A percentile compares a stretch with the other conserved stretches of the same genome.
Evolutionary conservation across 306 rosid genomes (phyloP).

Genomic region (Styphnolobium japonicum): DNA sequence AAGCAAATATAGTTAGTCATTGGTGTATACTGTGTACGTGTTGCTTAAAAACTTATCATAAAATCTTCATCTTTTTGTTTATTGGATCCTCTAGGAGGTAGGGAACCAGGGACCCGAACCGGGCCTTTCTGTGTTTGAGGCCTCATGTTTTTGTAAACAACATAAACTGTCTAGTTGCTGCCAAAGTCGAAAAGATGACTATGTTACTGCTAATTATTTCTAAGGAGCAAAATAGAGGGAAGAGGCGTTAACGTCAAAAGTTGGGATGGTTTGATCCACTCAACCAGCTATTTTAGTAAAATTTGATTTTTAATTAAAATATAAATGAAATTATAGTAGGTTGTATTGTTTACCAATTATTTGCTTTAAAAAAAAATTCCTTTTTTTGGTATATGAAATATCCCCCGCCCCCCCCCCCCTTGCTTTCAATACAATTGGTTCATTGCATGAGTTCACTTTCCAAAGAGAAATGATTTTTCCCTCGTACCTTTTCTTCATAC

Average conservation of each 20-base stretch:
- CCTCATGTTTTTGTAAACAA: not conserved
- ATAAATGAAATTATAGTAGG: too few relatives aligned
- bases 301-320: not conserved
- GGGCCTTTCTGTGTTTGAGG: not conserved
- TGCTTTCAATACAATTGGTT: too few relatives aligned
- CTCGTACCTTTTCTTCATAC: too few relatives aligned
- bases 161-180: not conserved
- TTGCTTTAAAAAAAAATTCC: too few relatives aligned
- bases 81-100: not conserved
- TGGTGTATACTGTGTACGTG: not conserved
- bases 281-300: not conserved
- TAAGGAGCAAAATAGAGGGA: not conserved
- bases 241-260: not conserved
- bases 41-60: not conserved
- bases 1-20: not conserved
- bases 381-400: too few relatives aligned
- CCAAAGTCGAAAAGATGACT: not conserved
- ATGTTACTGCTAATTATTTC: not conserved
- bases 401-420: too few relatives aligned
- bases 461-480: too few relatives aligned
- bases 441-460: too few relatives aligned
- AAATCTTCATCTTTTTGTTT: not conserved
- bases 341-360: too few relatives aligned
- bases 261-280: not conserved
- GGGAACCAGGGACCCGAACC: not conserved